Evolutionary conservation across 345 rosid species (phyloP), one percentile per base, ranked within the genome.

Genomic region (Salix arbutifolia): DNA sequence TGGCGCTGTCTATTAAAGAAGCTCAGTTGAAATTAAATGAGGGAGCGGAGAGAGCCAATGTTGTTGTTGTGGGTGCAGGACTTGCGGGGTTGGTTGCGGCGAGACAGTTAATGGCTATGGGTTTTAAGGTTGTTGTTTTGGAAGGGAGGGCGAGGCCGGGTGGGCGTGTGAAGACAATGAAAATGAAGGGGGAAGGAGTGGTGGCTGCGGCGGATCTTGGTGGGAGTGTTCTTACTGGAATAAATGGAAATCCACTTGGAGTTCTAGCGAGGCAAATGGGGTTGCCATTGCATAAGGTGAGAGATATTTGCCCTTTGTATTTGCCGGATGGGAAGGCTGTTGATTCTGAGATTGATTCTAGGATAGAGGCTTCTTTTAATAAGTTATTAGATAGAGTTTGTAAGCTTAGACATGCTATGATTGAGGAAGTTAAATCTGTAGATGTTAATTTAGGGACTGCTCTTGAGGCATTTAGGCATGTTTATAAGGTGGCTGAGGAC

Each of bases 371-470:
- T 21, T 87, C 92, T 4, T 94, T 96, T 86, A 96, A 94, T 75
- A 90, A 92, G 89, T 72, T 96, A 71, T 80, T 96, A 73, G 97
- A 94, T 80, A 88, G 97, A 82, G 98, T 94, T 60, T 93, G 97
- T 86, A 93, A 93, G 81, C 98, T 93, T 88, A 92, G 97, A 73
- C 97, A 93, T 67, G 80, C 92, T n/a, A 96, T 94, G 97, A 89
- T 93, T 0, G 97, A 94, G 83, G 99, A 96, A 85, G 89, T 91
- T 70, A 96, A 89, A 69, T 88, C 97, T 0, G 94, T 92, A 33
- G 97, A 96, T 85, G 94, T 89, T 70, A 86, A 92, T 0, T 85
- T 94, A 74, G 98, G 99, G 23, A 91, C 88, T 33, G 99, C 97
- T 1, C 90, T 93, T 17, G 98, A 92, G 82, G 92, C 94, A 8